Conservation (phyloP, 495 filamentous ascomycete genomes). For the Penicillium macrosclerotiorum region DNA sequence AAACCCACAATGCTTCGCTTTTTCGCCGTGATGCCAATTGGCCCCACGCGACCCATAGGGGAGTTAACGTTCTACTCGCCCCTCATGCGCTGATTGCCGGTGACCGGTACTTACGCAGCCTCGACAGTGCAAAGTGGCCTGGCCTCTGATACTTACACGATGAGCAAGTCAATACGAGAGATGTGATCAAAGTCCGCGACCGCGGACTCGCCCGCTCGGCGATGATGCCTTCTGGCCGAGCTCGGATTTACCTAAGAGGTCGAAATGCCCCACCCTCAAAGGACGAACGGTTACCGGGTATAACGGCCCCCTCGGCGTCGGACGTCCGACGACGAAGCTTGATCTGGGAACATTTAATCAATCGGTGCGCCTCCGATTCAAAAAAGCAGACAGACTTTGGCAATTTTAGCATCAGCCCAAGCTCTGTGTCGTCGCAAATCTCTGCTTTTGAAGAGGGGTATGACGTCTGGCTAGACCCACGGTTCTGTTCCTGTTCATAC, state of each 20-base stretch:
- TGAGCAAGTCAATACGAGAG: too few relatives aligned
- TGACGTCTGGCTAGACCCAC: not conserved
- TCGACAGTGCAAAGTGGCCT: too few relatives aligned
- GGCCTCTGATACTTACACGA: not conserved
- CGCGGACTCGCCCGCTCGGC: not conserved
- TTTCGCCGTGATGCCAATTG: not conserved
- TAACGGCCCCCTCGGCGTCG: slow-evolving; percentile 16
- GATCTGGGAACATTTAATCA: not conserved
- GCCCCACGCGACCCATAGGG: not conserved
- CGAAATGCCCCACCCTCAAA: not conserved
- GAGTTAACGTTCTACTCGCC: not conserved
- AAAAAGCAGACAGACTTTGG: not conserved
- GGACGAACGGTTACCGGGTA: slow-evolving; percentile 10
- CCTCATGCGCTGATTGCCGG: not conserved
- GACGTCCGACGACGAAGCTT: slow-evolving; percentile 19
- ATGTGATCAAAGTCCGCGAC: too few relatives aligned
- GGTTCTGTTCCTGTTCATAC: not conserved
- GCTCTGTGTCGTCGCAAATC: too few relatives aligned
- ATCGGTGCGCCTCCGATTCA: not conserved
- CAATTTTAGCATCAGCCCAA: too few relatives aligned
- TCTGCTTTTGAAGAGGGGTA: not conserved
- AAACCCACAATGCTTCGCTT: not conserved
- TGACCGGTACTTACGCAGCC: too few relatives aligned
- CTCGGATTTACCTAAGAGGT: not conserved
- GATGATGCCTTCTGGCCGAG: not conserved